Evolutionary conservation across 2,329 filamentous ascomycete species (phyloP), one percentile per base, ranked within the genome.

Genomic region (Dothidotthia symphoricarpi): DNA sequence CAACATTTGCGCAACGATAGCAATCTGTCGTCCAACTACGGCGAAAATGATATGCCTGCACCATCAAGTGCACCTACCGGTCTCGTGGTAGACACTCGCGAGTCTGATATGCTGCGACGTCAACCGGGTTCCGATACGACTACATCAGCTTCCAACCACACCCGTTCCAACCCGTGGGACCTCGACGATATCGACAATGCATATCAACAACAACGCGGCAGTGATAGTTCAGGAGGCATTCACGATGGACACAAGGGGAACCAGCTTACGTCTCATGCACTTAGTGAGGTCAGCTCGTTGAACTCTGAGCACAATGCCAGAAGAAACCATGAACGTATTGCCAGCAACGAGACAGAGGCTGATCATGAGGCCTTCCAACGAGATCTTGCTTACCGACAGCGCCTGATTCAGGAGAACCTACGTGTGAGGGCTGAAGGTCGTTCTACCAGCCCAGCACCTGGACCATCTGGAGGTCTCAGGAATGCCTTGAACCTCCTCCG

Each of bases 1-100:
- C 84, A 90, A 45, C 93, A 97, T 71, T 71, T 97, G 27, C 82
- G 93, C 34, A 81, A 81, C 24, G 81, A 84, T 47, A 97, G 91
- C 68, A 84, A 83, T 41, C 77, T 81, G 11, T 97, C 91, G 1
- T 94, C 88, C 0, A 75, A 93, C 16, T 88, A 88, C 37, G 66
- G 53, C 13, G 61, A 64, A 19, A 39, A 42, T 25, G 58, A 65
- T 17, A 58, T 66, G 51, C 43, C 53, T 19, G 26, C 67, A 16
- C 71, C 71, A 8, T 69, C 64, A 27, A 38, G 28, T 17, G 25
- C 49, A 12, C 45, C 53, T 14, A 37, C 53, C 16, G 63, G 66
- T 24, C 47, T 73, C 17, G 55, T 64, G 28, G 45, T 66, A 3
- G 61, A 57, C 19, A 61, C 59, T 6, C 49, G 61, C 9, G 64